Evolutionary conservation across 768 basidiomycete genomes (phyloP), one percentile per base, ranked within the genome.

Genomic region (Peribolospora kevripleyi): DNA sequence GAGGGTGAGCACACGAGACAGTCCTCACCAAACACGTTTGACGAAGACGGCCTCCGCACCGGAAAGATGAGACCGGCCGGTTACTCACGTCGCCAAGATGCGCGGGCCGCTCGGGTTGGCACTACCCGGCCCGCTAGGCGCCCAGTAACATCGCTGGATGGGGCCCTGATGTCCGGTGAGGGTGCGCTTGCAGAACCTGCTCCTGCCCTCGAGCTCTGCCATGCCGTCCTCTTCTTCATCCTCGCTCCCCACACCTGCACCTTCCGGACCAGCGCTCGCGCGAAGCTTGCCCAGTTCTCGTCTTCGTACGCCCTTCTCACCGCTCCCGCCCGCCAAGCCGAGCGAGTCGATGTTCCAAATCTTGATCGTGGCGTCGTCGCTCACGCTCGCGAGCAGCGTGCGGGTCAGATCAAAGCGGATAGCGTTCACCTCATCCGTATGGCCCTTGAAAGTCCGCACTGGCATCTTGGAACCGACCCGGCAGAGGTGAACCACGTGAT

Each of bases 401-500:
- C 61, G 54, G 47, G 54, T 60, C 3, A 64, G 65, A 14, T 60
- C 57, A 54, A 63, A 65, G n/a, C 57, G 56, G 53, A 65, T 59
- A 11, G 52, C 54, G 56, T 67, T 67, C 55, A 67, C 62, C 48
- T 67, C 66, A 57, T 67, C 64, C 37, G 59, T 60, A 53, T 67
- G 66, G 6, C 66, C 66, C 50, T 58, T 55, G 55, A 66, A 61
- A 11, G 59, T 55, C 38, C 59, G 57, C 52, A 58, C 40, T 4
- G 57, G 57, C 3, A 47, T 58, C 4, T 42, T 13, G n/a, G 25
- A 48, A 52, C 39, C 41, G 25, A 25, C 25, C 25, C 25, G 25
- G 25, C 25, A 25, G 25, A 25, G 54, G 43, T 64, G 60, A 37
- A 61, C 55, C 7, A 52, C 54, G 50, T 61, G 60, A 42, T 64